Evolutionary conservation across 2,329 filamentous ascomycete genomes (phyloP), one percentile per base, ranked within the genome.

Genomic region (Fusarium nematophilum): DNA sequence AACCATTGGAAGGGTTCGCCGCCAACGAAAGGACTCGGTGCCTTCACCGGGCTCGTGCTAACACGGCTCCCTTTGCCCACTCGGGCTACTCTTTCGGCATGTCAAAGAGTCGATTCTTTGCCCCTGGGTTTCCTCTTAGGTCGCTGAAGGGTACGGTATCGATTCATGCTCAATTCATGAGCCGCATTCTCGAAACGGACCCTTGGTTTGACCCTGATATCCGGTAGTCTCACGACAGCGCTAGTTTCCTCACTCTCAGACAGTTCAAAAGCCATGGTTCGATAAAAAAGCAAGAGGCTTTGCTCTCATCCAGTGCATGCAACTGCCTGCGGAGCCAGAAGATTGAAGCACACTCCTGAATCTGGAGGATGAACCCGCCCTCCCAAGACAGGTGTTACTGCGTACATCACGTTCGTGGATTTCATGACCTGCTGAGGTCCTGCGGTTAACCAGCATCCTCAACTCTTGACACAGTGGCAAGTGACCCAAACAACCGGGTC

Each of bases 401-500:
- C n/a, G n/a, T 14, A 27, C 37, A 34, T 36, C 13, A 36, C 23
- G 23, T 17, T 36, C n/a, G n/a, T n/a, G n/a, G 29, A 29, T 17
- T 43, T 36, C 23, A 15, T 42, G 26, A 36, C 38, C n/a, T n/a
- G n/a, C 37, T 25, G 25, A 27, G 18, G 21, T 27, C 34, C 36
- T 17, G 10, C 10, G 42, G 36, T 42, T 43, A 25, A 29, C 31
- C 8, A 29, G 27, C 55, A 34, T 47, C 30, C 33, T 15, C 36
- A 51, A 15, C 18, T 29, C 49, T 43, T 15, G 25, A 9, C n/a
- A 15, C 27, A 31, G 31, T 21, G 36, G 38, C 36, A 30, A 29
- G 47, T 48, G 52, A 57, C 40, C 66, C 59, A 55, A 54, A 44
- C 53, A 53, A 44, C 52, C 51, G 67, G 63, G 51, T 65, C 47